These are phyloP conservation scores for Boechera divaricarpa DNA, from an alignment of 345 rosid genomes.

Conservation along the genomic window DNA sequence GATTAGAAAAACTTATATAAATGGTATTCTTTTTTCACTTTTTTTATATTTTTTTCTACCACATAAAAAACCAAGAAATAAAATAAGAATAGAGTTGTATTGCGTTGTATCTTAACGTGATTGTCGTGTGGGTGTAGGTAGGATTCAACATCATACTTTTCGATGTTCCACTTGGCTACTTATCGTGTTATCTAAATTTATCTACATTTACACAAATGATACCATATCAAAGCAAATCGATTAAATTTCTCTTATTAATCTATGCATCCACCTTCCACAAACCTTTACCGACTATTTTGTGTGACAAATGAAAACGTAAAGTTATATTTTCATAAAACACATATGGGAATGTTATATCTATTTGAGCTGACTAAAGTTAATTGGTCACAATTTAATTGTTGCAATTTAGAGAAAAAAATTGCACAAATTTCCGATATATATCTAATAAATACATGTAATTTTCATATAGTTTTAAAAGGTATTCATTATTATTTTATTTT, in stretches of 20 bases:
- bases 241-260: neutral
- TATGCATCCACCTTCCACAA: neutral
- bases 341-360: neutral
- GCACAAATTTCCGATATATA: neutral
- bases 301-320: constrained; percentile 5
- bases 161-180: constrained; percentile 36
- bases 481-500: neutral
- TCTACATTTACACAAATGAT: constrained; percentile 24
- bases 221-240: neutral
- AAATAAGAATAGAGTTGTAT: constrained; percentile 29
- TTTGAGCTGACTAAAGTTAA: neutral
- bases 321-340: neutral
- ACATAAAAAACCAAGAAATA: neutral
- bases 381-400: neutral
- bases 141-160: constrained; percentile 41
- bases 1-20: neutral
- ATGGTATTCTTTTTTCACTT: neutral
- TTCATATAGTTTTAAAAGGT: neutral
- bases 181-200: constrained; percentile 27
- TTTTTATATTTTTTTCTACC: neutral
- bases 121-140: constrained; percentile 35
- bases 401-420: neutral
- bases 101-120: constrained; percentile 38
- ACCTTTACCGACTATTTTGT: constrained; percentile 9
- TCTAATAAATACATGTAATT: neutral